Conservation (phyloP, 2,329 filamentous ascomycete species). For the Colletotrichum musae region DNA sequence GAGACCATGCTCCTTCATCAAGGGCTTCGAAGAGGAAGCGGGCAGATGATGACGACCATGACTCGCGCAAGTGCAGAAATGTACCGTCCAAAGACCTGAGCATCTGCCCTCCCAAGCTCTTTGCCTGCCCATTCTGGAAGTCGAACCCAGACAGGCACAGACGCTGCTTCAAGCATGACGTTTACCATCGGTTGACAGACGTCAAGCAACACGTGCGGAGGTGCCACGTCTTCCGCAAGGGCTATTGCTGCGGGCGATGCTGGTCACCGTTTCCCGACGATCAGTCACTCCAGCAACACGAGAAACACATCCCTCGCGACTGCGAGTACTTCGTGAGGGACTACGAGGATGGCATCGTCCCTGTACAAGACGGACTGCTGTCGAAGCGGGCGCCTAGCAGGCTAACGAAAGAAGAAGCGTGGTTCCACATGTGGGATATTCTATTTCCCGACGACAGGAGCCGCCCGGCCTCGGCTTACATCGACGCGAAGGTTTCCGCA, state of each 20-base stretch:
- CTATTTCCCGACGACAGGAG: not conserved
- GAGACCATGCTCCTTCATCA: too few relatives aligned
- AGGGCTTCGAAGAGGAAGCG: too few relatives aligned
- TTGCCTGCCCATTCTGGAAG: not conserved
- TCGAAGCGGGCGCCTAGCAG: not conserved
- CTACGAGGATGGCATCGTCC: not conserved
- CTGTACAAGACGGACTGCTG: not conserved
- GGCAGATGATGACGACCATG: too few relatives aligned
- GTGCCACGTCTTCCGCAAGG: not conserved
- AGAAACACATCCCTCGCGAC: too few relatives aligned
- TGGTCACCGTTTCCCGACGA: not conserved
- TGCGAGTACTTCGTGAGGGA: too few relatives aligned
- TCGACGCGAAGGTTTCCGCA: not conserved
- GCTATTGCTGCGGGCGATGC: not conserved
- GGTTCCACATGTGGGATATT: not conserved
- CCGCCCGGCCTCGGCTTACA: not conserved
- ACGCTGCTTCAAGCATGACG: not conserved
- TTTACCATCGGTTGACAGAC: not conserved
- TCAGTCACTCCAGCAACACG: too few relatives aligned
- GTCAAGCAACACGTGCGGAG: conserved; percentile 13
- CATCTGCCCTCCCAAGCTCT: not conserved
- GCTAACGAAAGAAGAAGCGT: not conserved
- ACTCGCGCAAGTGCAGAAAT: not conserved
- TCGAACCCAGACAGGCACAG: not conserved
- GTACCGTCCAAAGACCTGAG: not conserved